Percentiles rank a stretch among this genome's conserved stretches.
These are phyloP conservation scores for Diaporthe amygdali DNA, from an alignment of 2,329 filamentous ascomycete genomes.

Conservation along the genomic window DNA sequence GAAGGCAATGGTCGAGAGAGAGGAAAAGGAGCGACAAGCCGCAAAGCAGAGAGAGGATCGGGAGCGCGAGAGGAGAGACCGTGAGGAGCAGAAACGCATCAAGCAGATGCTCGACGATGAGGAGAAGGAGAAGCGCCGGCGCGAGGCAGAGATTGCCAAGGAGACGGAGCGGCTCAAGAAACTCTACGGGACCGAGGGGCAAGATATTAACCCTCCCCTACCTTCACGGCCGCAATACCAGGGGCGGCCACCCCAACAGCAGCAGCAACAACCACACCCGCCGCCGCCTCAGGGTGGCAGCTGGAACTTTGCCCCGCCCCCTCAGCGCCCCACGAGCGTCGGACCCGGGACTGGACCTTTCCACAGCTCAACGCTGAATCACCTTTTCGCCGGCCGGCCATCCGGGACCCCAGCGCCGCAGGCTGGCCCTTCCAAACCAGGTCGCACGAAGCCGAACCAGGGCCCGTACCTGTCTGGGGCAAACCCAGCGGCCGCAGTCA, in stretches of 20 bases:
- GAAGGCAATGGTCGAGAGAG: conserved; percentile 58
- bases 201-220: conserved; percentile 38
- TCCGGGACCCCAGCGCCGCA: conserved; percentile 26
- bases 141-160: conserved; percentile 68
- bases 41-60: conserved; percentile 43
- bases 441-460: conserved; percentile 27
- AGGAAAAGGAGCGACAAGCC: conserved; percentile 51
- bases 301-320: conserved; percentile 28
- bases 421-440: conserved; percentile 26
- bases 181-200: conserved; percentile 67
- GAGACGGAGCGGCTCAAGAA: conserved; percentile 83
- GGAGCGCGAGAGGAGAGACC: conserved; percentile 62
- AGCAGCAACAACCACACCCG: conserved; percentile 33
- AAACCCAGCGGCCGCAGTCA: conserved; percentile 30
- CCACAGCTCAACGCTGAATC: conserved; percentile 27
- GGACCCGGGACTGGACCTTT: conserved; percentile 41
- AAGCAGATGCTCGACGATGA: conserved; percentile 71
- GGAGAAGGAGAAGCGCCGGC: conserved; percentile 61
- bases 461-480: conserved; percentile 23
- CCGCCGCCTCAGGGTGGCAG: conserved; percentile 34
- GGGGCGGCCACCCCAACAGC: conserved; percentile 31
- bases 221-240: conserved; percentile 26
- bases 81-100: conserved; percentile 61
- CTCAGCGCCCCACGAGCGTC: conserved; percentile 50
- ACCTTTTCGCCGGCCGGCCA: conserved; percentile 36